Base-by-base conservation (phyloP, 495 filamentous ascomycete species). In the Eremomyces bilateralis region DNA sequence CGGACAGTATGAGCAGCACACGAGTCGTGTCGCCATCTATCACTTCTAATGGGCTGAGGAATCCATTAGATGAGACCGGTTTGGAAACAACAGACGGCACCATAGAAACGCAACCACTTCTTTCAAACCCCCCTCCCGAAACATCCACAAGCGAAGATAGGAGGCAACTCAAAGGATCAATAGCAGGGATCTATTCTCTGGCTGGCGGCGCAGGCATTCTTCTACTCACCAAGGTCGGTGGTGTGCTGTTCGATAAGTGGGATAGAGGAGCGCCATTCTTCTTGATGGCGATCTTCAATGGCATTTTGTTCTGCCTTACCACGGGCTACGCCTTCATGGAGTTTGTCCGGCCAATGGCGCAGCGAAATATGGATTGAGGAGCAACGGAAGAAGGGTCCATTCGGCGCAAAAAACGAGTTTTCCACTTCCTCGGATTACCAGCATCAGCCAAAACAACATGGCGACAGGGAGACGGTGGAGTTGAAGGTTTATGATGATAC, bases 191-290 rank as follows among this genome's bases (percentile, higher is more conserved):
- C 1, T 97, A 97, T 47, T 83, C 76, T 34, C 65, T 92, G 37
- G 78, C 73, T 36, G 88, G 88, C 10, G 88, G 85, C n/a, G 73
- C 71, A 0, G 88, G 84, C 0, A 97, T 97, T 20, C 48, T 97
- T 33, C 52, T 93, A 1, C 60, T 97, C 18, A 97, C 88, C 15
- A 97, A 97, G 53, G 49, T 83, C 12, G 88, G 88, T n/a, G 88
- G 88, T 0, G 62, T 68, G 17, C 49, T 91, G 30, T 94, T 92
- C 48, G 83, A 94, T 52, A 53, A 41, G 16, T 47, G 70, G 35
- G 69, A 69, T 3, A 60, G 60, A 2, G 74, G 77, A 1, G 71
- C 79, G 27, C 88, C 88, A 10, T 95, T 97, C 52, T 88, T 76
- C 54, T 71, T 95, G 60, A 75, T 97, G 67, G 81, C 83, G 0